These are phyloP conservation scores for Lichtheimia ornata DNA, from an alignment of 371 early-diverging fungal genomes.

Conservation along the genomic window DNA sequence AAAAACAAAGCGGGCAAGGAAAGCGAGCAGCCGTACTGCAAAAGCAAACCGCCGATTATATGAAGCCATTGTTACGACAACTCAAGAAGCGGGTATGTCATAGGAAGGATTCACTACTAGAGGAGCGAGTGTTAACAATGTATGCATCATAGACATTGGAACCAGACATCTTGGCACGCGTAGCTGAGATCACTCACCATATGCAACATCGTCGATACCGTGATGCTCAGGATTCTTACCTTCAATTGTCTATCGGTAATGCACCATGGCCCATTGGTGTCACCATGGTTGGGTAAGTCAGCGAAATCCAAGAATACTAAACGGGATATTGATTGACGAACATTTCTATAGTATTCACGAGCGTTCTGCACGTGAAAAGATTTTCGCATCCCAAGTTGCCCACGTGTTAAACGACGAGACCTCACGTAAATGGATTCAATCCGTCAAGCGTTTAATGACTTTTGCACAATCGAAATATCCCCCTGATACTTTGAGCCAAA, in stretches of 20 bases:
- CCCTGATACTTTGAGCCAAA: constrained; percentile 73
- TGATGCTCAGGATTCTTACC: constrained; percentile 92
- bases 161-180: constrained; percentile 82
- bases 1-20: constrained; percentile 70
- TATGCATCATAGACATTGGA: constrained; percentile 51
- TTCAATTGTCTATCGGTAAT: constrained; percentile 95
- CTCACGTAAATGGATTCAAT: constrained; percentile 97
- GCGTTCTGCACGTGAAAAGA: constrained; percentile 95
- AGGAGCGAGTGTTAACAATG: not conserved
- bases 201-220: constrained; percentile 89
- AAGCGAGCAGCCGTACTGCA: constrained; percentile 82
- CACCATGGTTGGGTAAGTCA: constrained; percentile 74
- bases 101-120: not conserved
- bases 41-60: constrained; percentile 84
- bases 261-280: constrained; percentile 99
- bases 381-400: constrained; percentile 92
- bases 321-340: not conserved
- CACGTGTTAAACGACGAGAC: constrained; percentile 98
- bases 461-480: constrained; percentile 93
- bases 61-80: constrained; percentile 88
- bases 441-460: constrained; percentile 95
- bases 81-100: constrained; percentile 67
- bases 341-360: constrained; percentile 85
- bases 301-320: not conserved
- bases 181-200: constrained; percentile 85